Evolutionary conservation across 331 rosid species (phyloP).

Genomic region (Stylosanthes scabra): DNA sequence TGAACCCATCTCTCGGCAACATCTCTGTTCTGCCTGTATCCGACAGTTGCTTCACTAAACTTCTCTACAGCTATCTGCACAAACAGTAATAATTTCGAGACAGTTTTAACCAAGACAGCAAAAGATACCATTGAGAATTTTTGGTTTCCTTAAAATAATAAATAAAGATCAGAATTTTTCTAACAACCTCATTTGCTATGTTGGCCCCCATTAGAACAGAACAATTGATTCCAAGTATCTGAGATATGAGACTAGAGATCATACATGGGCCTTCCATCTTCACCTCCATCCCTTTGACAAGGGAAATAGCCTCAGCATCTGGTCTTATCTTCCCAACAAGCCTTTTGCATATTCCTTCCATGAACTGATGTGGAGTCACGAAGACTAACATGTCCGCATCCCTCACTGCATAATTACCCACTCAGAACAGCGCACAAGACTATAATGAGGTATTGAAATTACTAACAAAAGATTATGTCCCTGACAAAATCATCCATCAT

Average conservation of each 20-base stretch:
- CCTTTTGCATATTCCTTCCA: conserved; percentile 95
- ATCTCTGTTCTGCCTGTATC: conserved; percentile 69
- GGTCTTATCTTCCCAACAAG: conserved; percentile 71
- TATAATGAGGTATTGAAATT: no score
- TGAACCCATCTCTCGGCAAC: conserved; percentile 94
- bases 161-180: not conserved
- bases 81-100: not conserved
- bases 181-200: conserved; percentile 89
- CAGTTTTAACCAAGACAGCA: conserved; percentile 24
- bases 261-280: conserved; percentile 99
- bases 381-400: conserved; percentile 96
- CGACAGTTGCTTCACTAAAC: conserved; percentile 97
- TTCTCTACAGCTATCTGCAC: conserved; percentile 89
- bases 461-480: no score
- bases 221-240: conserved; percentile 75
- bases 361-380: conserved; percentile 97
- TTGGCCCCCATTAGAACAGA: conserved; percentile 98
- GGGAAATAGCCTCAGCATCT: conserved; percentile 94
- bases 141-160: not conserved
- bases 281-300: conserved; percentile 98
- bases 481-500: no score
- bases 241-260: conserved; percentile 89
- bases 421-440: conserved; percentile 30
- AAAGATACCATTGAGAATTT: conserved; percentile 8
- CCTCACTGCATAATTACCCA: conserved; percentile 64